Conservation (phyloP, 169 alveolate species). For the Eimeria zaria region DNA sequence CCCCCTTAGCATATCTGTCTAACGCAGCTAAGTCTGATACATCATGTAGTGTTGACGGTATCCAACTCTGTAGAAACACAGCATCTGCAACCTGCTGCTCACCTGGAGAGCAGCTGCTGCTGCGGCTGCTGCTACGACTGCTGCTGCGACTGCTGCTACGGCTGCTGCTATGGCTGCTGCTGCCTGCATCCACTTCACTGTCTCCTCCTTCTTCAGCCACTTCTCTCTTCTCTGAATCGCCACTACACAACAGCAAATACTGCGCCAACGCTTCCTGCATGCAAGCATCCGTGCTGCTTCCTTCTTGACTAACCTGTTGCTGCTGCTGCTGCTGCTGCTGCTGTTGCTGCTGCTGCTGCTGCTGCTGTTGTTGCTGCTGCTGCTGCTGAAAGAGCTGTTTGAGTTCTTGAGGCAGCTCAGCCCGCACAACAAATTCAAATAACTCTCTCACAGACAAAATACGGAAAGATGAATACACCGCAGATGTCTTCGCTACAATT, state of each 20-base stretch:
- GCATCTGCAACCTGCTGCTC: constrained; percentile 85
- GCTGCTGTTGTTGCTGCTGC: constrained; percentile 62
- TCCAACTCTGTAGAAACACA: constrained; percentile 90
- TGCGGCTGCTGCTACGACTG: constrained; percentile 58
- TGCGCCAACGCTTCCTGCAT: not conserved
- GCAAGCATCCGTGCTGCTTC: constrained; percentile 25
- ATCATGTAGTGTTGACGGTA: constrained; percentile 90
- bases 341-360: constrained; percentile 72
- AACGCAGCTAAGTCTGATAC: constrained; percentile 88
- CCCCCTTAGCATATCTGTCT: constrained; percentile 76
- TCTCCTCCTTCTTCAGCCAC: constrained; percentile 16
- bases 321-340: constrained; percentile 68
- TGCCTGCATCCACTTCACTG: not conserved
- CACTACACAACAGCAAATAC: not conserved
- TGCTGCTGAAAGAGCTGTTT: constrained; percentile 28
- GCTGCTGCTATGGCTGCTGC: constrained; percentile 80
- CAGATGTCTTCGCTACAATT: not conserved
- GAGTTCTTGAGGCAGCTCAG: constrained; percentile 82
- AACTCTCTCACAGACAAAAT: constrained; percentile 36
- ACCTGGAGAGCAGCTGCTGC: constrained; percentile 12
- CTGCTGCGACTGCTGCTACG: not conserved
- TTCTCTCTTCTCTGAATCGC: constrained; percentile 42
- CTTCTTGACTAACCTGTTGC: constrained; percentile 21
- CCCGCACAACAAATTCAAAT: constrained; percentile 64
- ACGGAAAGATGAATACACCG: not conserved